phyloP scores from a whole-genome alignment of 495 filamentous ascomycete genomes.

The Penicillium cosmopolitanum region DNA sequence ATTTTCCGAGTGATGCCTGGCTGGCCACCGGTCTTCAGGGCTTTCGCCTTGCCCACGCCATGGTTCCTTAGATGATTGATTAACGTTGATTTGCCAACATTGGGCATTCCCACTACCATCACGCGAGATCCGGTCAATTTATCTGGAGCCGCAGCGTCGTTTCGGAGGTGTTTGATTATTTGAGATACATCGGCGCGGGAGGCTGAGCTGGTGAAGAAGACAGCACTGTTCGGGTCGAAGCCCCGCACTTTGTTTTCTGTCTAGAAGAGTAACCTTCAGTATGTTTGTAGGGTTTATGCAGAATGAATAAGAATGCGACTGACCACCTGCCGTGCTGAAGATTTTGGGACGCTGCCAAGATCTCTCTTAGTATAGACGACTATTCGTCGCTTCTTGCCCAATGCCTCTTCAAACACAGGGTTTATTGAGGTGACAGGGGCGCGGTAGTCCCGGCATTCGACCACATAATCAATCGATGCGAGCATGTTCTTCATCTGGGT shows the following conservation, averaged over 20 bases:
- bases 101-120: constrained; percentile 95
- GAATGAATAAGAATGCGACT: constrained; percentile 12
- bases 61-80: constrained; percentile 79
- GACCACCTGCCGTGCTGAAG: constrained; percentile 32
- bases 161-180: constrained; percentile 61
- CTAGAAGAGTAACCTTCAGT: constrained; percentile 25
- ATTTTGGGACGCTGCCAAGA: constrained; percentile 56
- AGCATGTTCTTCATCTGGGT: constrained; percentile 83
- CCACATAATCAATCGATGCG: constrained; percentile 78
- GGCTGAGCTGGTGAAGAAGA: constrained; percentile 66
- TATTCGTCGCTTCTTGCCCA: constrained; percentile 70
- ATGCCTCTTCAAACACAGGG: constrained; percentile 80
- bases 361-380: constrained; percentile 93
- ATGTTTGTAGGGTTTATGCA: neutral
- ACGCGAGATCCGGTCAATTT: constrained; percentile 72
- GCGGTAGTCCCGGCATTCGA: constrained; percentile 94
- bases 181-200: constrained; percentile 51
- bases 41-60: constrained; percentile 74
- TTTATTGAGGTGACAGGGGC: constrained; percentile 88
- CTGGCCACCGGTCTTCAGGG: constrained; percentile 77
- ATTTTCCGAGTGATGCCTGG: constrained; percentile 91
- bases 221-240: constrained; percentile 60
- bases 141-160: constrained; percentile 46
- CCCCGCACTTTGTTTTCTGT: constrained; percentile 52
- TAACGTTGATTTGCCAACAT: constrained; percentile 87